Percentiles rank a stretch among this genome's conserved stretches.
phyloP scores from a whole-genome alignment of 2,329 filamentous ascomycete species.

The Trichoderma breve region DNA sequence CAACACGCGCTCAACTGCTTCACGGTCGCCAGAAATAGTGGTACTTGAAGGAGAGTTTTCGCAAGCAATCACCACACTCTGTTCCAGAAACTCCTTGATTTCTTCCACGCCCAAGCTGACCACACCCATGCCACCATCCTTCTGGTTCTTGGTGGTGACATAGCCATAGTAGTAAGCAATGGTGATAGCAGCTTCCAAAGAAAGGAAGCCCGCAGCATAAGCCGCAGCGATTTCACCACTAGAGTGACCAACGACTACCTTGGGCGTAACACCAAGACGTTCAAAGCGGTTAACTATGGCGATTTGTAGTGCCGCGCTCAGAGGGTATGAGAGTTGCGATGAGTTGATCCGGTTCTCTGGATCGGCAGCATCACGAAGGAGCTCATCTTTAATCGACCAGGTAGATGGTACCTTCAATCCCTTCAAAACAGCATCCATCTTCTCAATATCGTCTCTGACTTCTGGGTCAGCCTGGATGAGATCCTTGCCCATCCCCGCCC shows the following conservation, averaged over 20 bases:
- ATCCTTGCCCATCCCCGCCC: constrained; percentile 40
- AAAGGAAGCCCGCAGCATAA: constrained; percentile 24
- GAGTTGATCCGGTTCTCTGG: constrained; percentile 26
- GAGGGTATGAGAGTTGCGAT: constrained; percentile 48
- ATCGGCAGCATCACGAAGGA: not conserved
- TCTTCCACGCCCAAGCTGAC: constrained; percentile 30
- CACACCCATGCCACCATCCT: constrained; percentile 35
- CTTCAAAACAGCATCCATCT: constrained; percentile 19
- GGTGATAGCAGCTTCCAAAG: constrained; percentile 21
- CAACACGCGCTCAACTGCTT: constrained; percentile 23
- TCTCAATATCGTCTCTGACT: constrained; percentile 25
- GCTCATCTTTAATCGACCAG: constrained; percentile 27
- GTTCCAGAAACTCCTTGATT: constrained; percentile 23
- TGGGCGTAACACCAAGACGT: constrained; percentile 27
- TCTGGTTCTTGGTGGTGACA: not conserved
- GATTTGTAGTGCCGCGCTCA: constrained; percentile 55
- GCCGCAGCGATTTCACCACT: constrained; percentile 30
- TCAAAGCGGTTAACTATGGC: constrained; percentile 40
- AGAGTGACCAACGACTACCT: constrained; percentile 26
- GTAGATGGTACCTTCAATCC: constrained; percentile 26
- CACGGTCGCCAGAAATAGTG: constrained; percentile 37
- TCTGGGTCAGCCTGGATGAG: constrained; percentile 28
- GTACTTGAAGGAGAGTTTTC: constrained; percentile 49
- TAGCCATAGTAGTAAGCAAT: constrained; percentile 26
- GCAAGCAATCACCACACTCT: constrained; percentile 22